Evolutionary conservation across 2,329 filamentous ascomycete species (phyloP).

Genomic region (Aureobasidium sp.): DNA sequence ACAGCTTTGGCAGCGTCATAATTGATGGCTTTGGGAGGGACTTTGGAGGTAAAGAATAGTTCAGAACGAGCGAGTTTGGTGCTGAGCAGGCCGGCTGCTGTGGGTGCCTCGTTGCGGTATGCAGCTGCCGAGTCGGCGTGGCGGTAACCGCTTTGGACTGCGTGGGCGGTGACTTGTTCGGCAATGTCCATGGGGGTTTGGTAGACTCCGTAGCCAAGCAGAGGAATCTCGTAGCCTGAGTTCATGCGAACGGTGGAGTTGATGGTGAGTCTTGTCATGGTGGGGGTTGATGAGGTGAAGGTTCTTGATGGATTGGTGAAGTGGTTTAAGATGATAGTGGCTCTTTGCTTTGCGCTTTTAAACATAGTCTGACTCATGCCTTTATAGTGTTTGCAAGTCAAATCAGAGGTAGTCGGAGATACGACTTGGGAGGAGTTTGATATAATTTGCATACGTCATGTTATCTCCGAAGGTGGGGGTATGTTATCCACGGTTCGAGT

Average conservation of each 20-base stretch:
- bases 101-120: constrained; percentile 66
- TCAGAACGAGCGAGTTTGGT: constrained; percentile 59
- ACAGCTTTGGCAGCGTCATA: constrained; percentile 73
- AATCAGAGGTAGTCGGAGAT: neutral
- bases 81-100: constrained; percentile 57
- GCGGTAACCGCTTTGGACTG: constrained; percentile 62
- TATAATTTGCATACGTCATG: neutral
- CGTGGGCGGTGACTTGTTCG: constrained; percentile 64
- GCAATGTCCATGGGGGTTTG: constrained; percentile 58
- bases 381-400: neutral
- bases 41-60: constrained; percentile 70
- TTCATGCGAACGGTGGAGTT: constrained; percentile 57
- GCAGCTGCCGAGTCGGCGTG: constrained; percentile 66
- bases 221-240: constrained; percentile 68
- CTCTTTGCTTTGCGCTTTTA: neutral
- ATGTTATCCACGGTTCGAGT: neutral
- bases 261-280: constrained; percentile 21
- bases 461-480: neutral
- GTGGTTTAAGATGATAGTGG: neutral
- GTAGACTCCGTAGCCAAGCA: constrained; percentile 60
- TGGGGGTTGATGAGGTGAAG: neutral
- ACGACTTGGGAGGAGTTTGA: too few relatives aligned
- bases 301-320: neutral
- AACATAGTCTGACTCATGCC: constrained; percentile 17
- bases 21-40: constrained; percentile 56